phyloP scores from a whole-genome alignment of 2,329 filamentous ascomycete species.

The Helotiales sp. region DNA sequence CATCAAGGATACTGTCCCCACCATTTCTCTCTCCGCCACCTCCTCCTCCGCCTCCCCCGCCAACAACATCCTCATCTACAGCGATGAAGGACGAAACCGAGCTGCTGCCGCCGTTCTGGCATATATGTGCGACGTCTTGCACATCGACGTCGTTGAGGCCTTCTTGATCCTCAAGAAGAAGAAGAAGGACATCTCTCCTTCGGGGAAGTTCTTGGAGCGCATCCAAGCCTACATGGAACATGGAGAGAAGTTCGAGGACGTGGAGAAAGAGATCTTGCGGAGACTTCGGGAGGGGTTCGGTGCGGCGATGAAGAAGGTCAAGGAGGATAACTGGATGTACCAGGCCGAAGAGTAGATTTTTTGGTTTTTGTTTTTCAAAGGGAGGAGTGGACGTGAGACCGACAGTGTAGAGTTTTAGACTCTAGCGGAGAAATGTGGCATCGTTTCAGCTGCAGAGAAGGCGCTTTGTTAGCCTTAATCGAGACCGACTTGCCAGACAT shows the following conservation, averaged over 20 bases:
- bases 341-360: background rate
- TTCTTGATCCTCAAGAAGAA: conserved; percentile 3
- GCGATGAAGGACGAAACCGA: background rate
- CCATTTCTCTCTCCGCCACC: background rate
- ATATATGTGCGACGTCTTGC: background rate
- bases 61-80: conserved; percentile 4
- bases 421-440: no score
- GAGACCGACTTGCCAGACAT: no score
- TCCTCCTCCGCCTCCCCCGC: background rate
- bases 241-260: background rate
- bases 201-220: background rate
- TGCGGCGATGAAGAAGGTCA: background rate
- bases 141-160: background rate
- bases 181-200: background rate
- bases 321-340: background rate
- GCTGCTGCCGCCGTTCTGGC: background rate
- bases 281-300: background rate
- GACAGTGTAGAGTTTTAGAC: no score
- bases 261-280: conserved; percentile 3
- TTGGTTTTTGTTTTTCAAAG: no score
- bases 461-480: no score
- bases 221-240: background rate
- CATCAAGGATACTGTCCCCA: background rate
- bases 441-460: no score
- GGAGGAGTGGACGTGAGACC: no score